These are phyloP conservation scores for Schrenkiella parvula DNA, from an alignment of 345 rosid species.

Conservation along the genomic window DNA sequence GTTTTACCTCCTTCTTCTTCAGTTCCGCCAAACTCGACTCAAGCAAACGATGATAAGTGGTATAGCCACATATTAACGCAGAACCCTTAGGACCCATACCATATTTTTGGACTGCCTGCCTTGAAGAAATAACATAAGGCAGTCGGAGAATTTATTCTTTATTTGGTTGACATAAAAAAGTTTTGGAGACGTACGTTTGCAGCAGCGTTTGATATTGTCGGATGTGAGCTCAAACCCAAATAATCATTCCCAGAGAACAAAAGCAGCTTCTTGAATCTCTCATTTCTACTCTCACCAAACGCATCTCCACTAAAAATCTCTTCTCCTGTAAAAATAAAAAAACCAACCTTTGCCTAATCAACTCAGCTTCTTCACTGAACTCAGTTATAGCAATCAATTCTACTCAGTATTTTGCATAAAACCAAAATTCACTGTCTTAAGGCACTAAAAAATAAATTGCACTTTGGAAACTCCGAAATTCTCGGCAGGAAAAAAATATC, in stretches of 20 bases:
- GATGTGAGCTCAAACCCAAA: slow-evolving; percentile 90
- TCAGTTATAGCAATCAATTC: neutral
- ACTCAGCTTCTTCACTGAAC: neutral
- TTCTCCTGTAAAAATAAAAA: slow-evolving; percentile 46
- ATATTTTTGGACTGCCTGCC: slow-evolving; percentile 72
- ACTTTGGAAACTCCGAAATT: slow-evolving; percentile 35
- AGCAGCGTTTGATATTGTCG: slow-evolving; percentile 71
- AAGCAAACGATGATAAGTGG: slow-evolving; percentile 72
- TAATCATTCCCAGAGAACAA: slow-evolving; percentile 97
- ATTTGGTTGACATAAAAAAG: neutral
- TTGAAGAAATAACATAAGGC: slow-evolving; percentile 13
- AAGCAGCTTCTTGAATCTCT: slow-evolving; percentile 57
- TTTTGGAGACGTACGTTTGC: slow-evolving; percentile 51
- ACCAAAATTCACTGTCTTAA: neutral
- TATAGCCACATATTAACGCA: slow-evolving; percentile 88
- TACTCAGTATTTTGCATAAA: neutral
- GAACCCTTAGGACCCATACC: slow-evolving; percentile 99
- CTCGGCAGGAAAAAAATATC: neutral
- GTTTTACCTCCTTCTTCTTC: slow-evolving; percentile 81
- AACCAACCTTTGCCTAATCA: neutral
- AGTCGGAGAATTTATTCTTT: neutral
- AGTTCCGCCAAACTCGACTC: slow-evolving; percentile 83
- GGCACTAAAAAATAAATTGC: neutral
- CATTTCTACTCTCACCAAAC: slow-evolving; percentile 13
- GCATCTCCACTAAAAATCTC: slow-evolving; percentile 42